Evolutionary conservation across 768 basidiomycete species (phyloP).

Genomic region (Clavaria fumosa): DNA sequence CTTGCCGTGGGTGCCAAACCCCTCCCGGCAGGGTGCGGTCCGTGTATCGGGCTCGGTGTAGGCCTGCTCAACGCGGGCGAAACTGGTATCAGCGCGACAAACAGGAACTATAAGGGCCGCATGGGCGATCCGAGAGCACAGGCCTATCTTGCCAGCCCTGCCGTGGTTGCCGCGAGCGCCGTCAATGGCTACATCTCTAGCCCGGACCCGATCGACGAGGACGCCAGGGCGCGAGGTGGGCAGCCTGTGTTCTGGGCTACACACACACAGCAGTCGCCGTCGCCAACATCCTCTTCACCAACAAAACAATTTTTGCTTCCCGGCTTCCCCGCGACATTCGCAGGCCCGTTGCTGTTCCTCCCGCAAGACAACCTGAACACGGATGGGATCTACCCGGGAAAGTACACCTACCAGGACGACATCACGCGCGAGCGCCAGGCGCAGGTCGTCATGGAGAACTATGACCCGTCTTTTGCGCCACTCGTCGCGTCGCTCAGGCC

Average conservation of each 20-base stretch:
- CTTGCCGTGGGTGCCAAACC: constrained; percentile 82
- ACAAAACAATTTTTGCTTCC: constrained; percentile 34
- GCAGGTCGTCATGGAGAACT: constrained; percentile 98
- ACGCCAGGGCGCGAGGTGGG: constrained; percentile 31
- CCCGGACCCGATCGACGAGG: constrained; percentile 50
- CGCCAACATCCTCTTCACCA: constrained; percentile 17
- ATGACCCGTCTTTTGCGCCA: constrained; percentile 75
- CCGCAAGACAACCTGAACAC: constrained; percentile 98
- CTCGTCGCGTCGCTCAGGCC: constrained; percentile 47
- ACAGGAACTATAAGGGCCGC: constrained; percentile 96
- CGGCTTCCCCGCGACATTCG: constrained; percentile 72
- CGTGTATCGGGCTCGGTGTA: constrained; percentile 91
- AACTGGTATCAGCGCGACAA: constrained; percentile 94
- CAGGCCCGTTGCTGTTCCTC: constrained; percentile 76
- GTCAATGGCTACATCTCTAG: constrained; percentile 82
- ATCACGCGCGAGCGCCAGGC: constrained; percentile 92
- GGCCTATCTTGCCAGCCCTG: constrained; percentile 92
- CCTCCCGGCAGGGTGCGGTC: constrained; percentile 91
- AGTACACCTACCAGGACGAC: constrained; percentile 98
- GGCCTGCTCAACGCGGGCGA: constrained; percentile 91
- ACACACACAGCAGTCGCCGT: constrained; percentile 21
- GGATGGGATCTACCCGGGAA: constrained; percentile 96
- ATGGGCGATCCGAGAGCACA: constrained; percentile 95
- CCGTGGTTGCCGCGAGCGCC: constrained; percentile 93
- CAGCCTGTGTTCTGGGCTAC: constrained; percentile 52